Base-by-base conservation (phyloP, 768 basidiomycete genomes). In the Hypsizygus marmoreus region DNA sequence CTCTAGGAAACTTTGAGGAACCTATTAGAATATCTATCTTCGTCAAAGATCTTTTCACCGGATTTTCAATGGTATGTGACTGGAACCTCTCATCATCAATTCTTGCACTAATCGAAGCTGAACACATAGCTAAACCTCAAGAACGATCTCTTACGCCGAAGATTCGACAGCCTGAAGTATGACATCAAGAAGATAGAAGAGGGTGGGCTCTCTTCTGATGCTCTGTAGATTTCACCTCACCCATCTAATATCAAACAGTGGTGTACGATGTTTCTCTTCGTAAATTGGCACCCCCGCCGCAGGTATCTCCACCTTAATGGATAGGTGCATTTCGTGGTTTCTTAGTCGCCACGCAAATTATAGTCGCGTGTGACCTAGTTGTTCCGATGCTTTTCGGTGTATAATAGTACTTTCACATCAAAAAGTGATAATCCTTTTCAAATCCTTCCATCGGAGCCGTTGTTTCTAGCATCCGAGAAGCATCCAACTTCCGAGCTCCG, bases 181-280 rank as follows among this genome's bases (percentile, higher is more conserved):
- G 90, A 91, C 60, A 78, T 92, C 50, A 91, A 91, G 64, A 91
- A 90, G 57, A 86, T 92, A 13, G 89, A 91, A 69, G 90, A 91
- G 82, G 89, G 90, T 80, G 45, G 37, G 71, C 54, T 23, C 30
- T 13, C 22, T 19, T 23, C 13, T 38, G 22, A 19, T 37, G 33
- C n/a, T 43, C 38, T 22, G 20, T 26, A 25, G 12, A 26, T 24
- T 35, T 42, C n/a, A 16, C 33, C 43, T 39, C 20, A 41, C 32
- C 50, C 35, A 53, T 30, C 26, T 45, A 40, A 25, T 29, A 23
- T 19, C 32, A 14, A 20, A 16, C 51, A 92, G 89, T 92, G 38
- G 90, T 91, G 2, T 92, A 92, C 57, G 90, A 92, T 61, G 81
- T 92, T 12, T 89, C 89, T 26, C 67, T 92, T 25, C 76, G 90